Evolutionary conservation across 352 stramenopile species (phyloP).

Genomic region (Phytophthora litchii): DNA sequence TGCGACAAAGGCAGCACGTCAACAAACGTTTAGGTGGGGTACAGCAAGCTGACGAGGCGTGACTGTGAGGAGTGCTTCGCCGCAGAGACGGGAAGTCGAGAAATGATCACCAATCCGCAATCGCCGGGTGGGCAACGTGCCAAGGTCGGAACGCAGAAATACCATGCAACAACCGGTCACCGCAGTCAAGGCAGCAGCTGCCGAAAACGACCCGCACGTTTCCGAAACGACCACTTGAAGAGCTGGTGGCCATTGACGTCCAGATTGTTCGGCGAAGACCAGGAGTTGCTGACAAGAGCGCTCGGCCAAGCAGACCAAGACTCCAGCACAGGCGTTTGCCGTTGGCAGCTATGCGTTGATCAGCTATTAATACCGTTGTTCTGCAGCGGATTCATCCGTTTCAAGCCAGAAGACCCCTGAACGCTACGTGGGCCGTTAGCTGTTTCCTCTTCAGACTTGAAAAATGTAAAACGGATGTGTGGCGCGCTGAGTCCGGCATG

Average conservation of each 20-base stretch:
- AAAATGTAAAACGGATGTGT: slow-evolving; percentile 37
- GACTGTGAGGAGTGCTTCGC: slow-evolving; percentile 41
- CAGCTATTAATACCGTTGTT: slow-evolving; percentile 42
- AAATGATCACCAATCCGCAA: slow-evolving; percentile 37
- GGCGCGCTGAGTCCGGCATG: slow-evolving; percentile 1
- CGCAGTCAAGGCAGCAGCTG: slow-evolving; percentile 28
- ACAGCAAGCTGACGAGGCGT: slow-evolving; percentile 39
- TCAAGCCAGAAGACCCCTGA: slow-evolving; percentile 16
- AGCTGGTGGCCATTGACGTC: slow-evolving; percentile 22
- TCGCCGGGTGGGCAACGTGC: slow-evolving; percentile 27
- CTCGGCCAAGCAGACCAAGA: neutral
- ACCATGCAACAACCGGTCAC: slow-evolving; percentile 24
- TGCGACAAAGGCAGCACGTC: slow-evolving; percentile 25
- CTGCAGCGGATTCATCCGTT: slow-evolving; percentile 36
- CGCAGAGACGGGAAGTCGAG: slow-evolving; percentile 41
- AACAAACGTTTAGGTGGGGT: slow-evolving; percentile 47
- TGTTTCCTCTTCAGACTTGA: slow-evolving; percentile 13
- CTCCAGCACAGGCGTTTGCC: slow-evolving; percentile 9
- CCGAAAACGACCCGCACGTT: slow-evolving; percentile 35
- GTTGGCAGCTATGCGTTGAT: slow-evolving; percentile 32
- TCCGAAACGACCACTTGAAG: slow-evolving; percentile 41
- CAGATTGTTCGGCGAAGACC: slow-evolving; percentile 32
- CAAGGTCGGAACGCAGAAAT: slow-evolving; percentile 33
- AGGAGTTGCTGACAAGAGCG: slow-evolving; percentile 19
- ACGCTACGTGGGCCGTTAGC: slow-evolving; percentile 22